Evolutionary conservation across 2,329 filamentous ascomycete species (phyloP), one percentile per base, ranked within the genome.

Genomic region (Dothistroma pini): DNA sequence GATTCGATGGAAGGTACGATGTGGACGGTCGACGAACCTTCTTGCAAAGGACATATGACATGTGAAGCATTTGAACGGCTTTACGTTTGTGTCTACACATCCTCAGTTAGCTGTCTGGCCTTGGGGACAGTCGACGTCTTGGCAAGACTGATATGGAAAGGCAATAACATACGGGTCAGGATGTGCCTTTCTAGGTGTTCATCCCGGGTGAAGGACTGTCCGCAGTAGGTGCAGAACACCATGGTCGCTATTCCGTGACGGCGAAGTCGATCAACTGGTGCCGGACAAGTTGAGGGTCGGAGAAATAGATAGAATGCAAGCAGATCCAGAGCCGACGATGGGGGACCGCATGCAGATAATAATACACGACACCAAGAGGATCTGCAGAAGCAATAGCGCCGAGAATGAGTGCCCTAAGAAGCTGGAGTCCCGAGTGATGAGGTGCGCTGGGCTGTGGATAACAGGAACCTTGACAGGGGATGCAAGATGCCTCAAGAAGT

Each of bases 41-140:
- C 80, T 74, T 64, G 80, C 80, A 68, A 82, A 82, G 60, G 79
- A 81, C 80, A 82, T 82, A 63, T 82, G 80, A 68, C 80, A 82
- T 38, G 78, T 81, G 62, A 80, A 80, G 71, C 80, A 82, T 72
- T 81, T 82, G 75, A 81, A 82, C 2, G 80, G 80, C 71, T 82
- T 82, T n/a, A 82, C 79, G 68, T 82, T 81, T 58, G 80, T 82
- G 65, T 82, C 79, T 81, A 66, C 10, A 31, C 47, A 47, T 29
- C 22, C 32, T 53, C 8, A 52, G 53, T 66, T 34, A 63, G 63
- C 31, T 29, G 32, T n/a, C 32, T 25, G n/a, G 22, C 31, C 57
- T 35, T 3, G 21, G 22, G 49, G 41, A 16, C 19, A 56, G 22
- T 49, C 12, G 38, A 19, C 25, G 21, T 34, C 25, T 22, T 22